phyloP scores from a whole-genome alignment of 352 stramenopile genomes.

The Globisporangium perplexum region DNA sequence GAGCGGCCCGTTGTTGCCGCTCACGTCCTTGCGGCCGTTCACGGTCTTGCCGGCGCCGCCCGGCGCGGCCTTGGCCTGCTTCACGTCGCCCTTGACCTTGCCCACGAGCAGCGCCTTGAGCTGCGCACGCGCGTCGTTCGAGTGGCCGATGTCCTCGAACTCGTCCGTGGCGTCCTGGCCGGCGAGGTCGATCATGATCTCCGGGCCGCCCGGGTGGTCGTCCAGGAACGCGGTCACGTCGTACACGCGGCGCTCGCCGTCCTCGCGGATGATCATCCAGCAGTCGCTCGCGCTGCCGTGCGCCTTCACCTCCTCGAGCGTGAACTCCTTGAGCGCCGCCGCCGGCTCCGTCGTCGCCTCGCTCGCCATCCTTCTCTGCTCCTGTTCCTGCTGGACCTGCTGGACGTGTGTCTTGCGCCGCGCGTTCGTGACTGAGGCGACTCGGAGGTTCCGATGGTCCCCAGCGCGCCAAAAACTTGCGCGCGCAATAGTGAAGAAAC shows the following conservation, averaged over 20 bases:
- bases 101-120: slow-evolving; percentile 92
- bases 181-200: slow-evolving; percentile 96
- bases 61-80: slow-evolving; percentile 22
- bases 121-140: slow-evolving; percentile 92
- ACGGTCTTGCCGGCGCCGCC: slow-evolving; percentile 19
- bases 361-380: background rate
- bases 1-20: slow-evolving; percentile 45
- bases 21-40: slow-evolving; percentile 54
- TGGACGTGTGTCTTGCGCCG: background rate
- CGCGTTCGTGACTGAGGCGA: background rate
- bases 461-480: no score
- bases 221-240: slow-evolving; percentile 97
- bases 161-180: slow-evolving; percentile 91
- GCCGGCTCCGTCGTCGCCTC: background rate
- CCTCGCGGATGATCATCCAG: slow-evolving; percentile 80
- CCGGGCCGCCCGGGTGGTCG: slow-evolving; percentile 97
- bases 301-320: slow-evolving; percentile 89
- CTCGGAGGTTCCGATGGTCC: background rate
- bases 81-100: slow-evolving; percentile 76
- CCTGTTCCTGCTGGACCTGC: slow-evolving; percentile 3
- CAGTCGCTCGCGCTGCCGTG: slow-evolving; percentile 79
- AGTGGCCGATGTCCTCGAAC: slow-evolving; percentile 98
- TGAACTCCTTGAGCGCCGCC: slow-evolving; percentile 77
- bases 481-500: no score
- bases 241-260: slow-evolving; percentile 91